A percentile compares a stretch with the other conserved stretches of the same genome.
Conservation (phyloP, 2,329 filamentous ascomycete species). For the Hymenoscyphus infarciens region DNA sequence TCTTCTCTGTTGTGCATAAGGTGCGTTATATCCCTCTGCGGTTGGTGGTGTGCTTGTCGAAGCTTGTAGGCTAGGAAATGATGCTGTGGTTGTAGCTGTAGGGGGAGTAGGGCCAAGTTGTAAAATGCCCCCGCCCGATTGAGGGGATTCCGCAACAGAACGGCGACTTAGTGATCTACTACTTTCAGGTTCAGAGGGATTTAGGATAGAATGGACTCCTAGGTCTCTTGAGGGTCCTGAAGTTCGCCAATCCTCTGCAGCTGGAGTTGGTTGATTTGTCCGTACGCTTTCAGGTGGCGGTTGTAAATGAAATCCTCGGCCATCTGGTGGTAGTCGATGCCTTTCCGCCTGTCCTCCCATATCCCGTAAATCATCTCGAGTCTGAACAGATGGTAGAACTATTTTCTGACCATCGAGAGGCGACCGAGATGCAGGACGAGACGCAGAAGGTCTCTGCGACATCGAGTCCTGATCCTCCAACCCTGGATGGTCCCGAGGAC, state of each 20-base stretch:
- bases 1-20: constrained; percentile 28
- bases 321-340: constrained; percentile 25
- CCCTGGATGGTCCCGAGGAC: constrained; percentile 47
- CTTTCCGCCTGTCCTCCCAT: constrained; percentile 28
- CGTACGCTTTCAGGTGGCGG: constrained; percentile 26
- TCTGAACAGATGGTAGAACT: constrained; percentile 33
- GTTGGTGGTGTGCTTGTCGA: constrained; percentile 23
- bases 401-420: constrained; percentile 35
- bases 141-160: constrained; percentile 26
- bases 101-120: constrained; percentile 30
- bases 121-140: constrained; percentile 20
- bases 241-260: constrained; percentile 28
- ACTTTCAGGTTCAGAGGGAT: constrained; percentile 33
- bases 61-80: constrained; percentile 24
- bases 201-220: constrained; percentile 37
- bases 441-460: constrained; percentile 58
- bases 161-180: constrained; percentile 21
- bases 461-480: constrained; percentile 60
- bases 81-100: constrained; percentile 18
- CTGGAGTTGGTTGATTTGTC: constrained; percentile 16
- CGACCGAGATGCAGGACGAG: constrained; percentile 51
- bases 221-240: constrained; percentile 32
- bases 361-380: constrained; percentile 34
- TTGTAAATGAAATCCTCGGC: constrained; percentile 24
- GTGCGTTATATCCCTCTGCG: constrained; percentile 26